Conservation (phyloP, 1,284 basidiomycete genomes). For the Exobasidium cylindrosporum region DNA sequence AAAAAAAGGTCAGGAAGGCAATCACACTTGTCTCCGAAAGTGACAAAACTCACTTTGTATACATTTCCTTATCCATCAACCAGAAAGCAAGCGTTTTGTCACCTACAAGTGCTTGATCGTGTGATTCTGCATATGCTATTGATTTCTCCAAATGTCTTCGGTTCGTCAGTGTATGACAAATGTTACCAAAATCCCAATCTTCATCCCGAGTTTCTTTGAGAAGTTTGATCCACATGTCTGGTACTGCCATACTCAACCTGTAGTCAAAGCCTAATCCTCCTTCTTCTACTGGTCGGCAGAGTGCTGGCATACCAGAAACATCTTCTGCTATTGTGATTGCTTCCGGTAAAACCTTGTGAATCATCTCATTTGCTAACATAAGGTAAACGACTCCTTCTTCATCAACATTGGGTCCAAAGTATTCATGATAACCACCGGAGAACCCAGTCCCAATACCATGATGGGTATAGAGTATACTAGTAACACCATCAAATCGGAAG, state of each 20-base stretch:
- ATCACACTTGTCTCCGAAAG: no score
- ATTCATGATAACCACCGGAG: slow-evolving; percentile 95
- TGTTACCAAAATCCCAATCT: slow-evolving; percentile 82
- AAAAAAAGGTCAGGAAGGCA: background rate
- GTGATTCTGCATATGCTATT: slow-evolving; percentile 91
- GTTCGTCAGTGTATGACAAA: slow-evolving; percentile 86
- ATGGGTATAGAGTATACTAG: slow-evolving; percentile 95
- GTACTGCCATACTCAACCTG: slow-evolving; percentile 93
- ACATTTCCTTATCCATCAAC: slow-evolving; percentile 99
- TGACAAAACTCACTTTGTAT: slow-evolving; percentile 39
- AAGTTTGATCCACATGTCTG: slow-evolving; percentile 99
- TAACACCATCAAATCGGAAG: slow-evolving; percentile 97
- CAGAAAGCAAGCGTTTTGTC: slow-evolving; percentile 98
- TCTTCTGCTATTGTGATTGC: slow-evolving; percentile 93
- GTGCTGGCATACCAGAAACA: slow-evolving; percentile 95
- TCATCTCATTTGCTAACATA: slow-evolving; percentile 91
- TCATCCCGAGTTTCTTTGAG: slow-evolving; percentile 87
- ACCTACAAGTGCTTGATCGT: slow-evolving; percentile 95
- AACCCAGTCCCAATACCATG: slow-evolving; percentile 97
- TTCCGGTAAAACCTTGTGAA: slow-evolving; percentile 76
- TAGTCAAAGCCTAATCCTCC: slow-evolving; percentile 98
- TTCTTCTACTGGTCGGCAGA: slow-evolving; percentile 73
- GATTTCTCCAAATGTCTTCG: slow-evolving; percentile 84
- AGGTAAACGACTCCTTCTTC: slow-evolving; percentile 88
- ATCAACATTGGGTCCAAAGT: slow-evolving; percentile 83